phyloP scores from a whole-genome alignment of 257 asterid genomes.

The Orobanche coerulescens region DNA sequence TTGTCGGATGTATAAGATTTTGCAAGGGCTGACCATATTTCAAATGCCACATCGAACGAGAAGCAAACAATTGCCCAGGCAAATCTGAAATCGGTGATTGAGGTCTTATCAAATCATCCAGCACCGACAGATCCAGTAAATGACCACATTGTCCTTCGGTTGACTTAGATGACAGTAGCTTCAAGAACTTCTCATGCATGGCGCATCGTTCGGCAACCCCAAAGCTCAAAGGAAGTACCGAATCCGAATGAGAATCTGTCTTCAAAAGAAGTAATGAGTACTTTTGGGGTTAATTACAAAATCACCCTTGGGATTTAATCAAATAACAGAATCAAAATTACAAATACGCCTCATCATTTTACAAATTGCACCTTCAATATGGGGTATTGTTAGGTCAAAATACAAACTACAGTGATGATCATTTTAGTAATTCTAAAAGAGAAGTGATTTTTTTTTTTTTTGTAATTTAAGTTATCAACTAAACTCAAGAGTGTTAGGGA shows the following conservation, averaged over 20 bases:
- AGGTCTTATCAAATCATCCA: conserved; percentile 40
- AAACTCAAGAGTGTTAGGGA: not conserved
- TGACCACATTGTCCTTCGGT: conserved; percentile 38
- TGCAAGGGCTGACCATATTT: conserved; percentile 32
- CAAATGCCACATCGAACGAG: conserved; percentile 21
- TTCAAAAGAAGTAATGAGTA: conserved; percentile 16
- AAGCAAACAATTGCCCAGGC: conserved; percentile 32
- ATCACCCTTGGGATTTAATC: not conserved
- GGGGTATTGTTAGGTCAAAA: too few relatives aligned
- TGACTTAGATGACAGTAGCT: conserved; percentile 51
- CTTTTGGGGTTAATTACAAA: not conserved
- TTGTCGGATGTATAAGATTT: conserved; percentile 45
- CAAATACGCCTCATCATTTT: not conserved
- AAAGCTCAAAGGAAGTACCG: conserved; percentile 37
- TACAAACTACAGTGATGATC: too few relatives aligned
- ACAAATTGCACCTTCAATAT: too few relatives aligned
- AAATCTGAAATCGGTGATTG: conserved; percentile 20
- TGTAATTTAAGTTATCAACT: not conserved
- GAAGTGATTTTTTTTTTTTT: too few relatives aligned
- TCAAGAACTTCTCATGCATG: conserved; percentile 49
- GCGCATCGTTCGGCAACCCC: conserved; percentile 57
- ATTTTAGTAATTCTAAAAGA: too few relatives aligned
- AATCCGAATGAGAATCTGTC: conserved; percentile 39
- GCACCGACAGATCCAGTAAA: conserved; percentile 34
- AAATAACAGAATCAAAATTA: too few relatives aligned